Percentiles rank a stretch among this genome's conserved stretches.
Evolutionary conservation across 768 basidiomycete genomes (phyloP).

Genomic region (Serpula lacrymans): DNA sequence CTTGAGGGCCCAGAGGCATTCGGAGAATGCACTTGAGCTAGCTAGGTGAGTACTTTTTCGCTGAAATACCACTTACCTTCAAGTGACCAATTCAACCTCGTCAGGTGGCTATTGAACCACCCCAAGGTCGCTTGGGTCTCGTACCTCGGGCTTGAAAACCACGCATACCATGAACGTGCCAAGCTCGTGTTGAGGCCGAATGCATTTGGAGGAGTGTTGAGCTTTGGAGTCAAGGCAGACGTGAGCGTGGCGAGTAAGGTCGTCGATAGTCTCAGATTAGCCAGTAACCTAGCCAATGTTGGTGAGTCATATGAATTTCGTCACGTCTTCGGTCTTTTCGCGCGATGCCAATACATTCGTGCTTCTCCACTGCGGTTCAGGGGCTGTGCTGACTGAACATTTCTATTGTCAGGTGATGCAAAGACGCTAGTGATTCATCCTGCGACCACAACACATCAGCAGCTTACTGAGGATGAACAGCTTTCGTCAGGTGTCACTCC

Average conservation of each 20-base stretch:
- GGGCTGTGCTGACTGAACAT: too few relatives aligned
- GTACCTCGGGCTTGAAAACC: constrained; percentile 66
- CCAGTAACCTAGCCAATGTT: constrained; percentile 72
- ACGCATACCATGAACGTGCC: constrained; percentile 59
- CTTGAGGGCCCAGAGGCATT: constrained; percentile 56
- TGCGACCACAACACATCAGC: constrained; percentile 56
- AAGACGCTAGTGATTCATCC: constrained; percentile 66
- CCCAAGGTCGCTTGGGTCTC: constrained; percentile 72
- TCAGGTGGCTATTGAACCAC: constrained; percentile 57
- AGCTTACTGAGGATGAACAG: constrained; percentile 48
- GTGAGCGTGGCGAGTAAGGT: constrained; percentile 48
- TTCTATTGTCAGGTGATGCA: constrained; percentile 37
- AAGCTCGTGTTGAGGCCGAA: constrained; percentile 47
- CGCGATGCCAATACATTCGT: too few relatives aligned
- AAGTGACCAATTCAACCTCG: not conserved
- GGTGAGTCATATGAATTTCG: constrained; percentile 34
- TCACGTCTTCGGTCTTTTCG: not conserved
- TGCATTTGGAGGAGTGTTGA: constrained; percentile 71
- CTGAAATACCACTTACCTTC: too few relatives aligned
- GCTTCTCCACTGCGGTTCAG: too few relatives aligned
- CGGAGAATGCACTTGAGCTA: constrained; percentile 50
- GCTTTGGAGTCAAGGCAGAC: constrained; percentile 71
- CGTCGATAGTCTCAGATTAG: constrained; percentile 69
- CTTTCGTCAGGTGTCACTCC: constrained; percentile 47
- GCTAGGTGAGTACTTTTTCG: constrained; percentile 31